These are phyloP conservation scores for Tephrocybe sp. DNA, from an alignment of 768 basidiomycete species.

Conservation along the genomic window DNA sequence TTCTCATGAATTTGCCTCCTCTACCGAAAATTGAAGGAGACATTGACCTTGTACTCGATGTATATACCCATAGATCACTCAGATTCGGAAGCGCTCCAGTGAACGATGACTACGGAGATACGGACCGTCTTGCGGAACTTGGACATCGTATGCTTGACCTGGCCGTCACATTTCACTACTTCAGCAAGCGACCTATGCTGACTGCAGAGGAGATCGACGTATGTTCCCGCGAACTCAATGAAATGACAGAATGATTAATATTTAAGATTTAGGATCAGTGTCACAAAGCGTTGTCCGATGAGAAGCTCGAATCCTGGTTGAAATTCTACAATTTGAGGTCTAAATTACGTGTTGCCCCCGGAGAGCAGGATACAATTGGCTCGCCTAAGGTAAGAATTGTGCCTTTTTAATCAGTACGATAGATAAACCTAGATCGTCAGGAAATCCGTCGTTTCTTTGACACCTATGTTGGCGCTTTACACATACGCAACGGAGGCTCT, in stretches of 20 bases:
- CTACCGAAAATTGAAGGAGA: constrained; percentile 58
- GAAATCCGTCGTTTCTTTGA: constrained; percentile 55
- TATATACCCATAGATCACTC: constrained; percentile 50
- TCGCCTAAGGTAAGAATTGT: constrained; percentile 22
- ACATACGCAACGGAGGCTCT: constrained; percentile 49
- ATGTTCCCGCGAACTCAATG: constrained; percentile 16
- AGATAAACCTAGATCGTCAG: constrained; percentile 26
- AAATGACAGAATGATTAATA: constrained; percentile 3
- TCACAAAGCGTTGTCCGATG: constrained; percentile 30
- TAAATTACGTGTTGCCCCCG: constrained; percentile 49
- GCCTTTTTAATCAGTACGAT: background rate
- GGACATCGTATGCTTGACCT: constrained; percentile 53
- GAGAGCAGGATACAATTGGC: constrained; percentile 32
- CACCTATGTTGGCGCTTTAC: constrained; percentile 67
- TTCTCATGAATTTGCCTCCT: constrained; percentile 31
- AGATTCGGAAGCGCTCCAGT: constrained; percentile 21
- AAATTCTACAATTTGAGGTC: constrained; percentile 46
- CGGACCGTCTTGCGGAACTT: constrained; percentile 56
- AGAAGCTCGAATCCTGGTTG: constrained; percentile 47
- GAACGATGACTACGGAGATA: constrained; percentile 54
- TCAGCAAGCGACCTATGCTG: constrained; percentile 41
- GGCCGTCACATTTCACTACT: constrained; percentile 49
- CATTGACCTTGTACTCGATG: constrained; percentile 50
- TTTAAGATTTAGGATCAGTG: constrained; percentile 22
- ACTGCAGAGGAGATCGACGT: constrained; percentile 42